These are phyloP conservation scores for Hura crepitans DNA, from an alignment of 441 rosid genomes.

Conservation along the genomic window DNA sequence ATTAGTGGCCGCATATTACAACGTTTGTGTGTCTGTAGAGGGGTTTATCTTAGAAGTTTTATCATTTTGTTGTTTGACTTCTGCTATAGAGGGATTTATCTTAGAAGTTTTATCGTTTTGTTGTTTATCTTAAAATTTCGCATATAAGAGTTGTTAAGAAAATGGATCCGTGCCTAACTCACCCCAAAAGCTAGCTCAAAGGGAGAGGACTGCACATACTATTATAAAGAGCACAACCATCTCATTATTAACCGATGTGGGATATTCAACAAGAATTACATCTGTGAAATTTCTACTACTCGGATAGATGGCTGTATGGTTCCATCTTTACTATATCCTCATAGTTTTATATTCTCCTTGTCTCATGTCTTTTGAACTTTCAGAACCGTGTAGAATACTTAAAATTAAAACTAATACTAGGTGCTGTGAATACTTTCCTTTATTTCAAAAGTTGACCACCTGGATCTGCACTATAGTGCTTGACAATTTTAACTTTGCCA, in stretches of 20 bases:
- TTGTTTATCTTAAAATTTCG: no score
- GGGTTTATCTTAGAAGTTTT: background rate
- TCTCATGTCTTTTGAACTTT: background rate
- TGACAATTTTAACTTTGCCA: background rate
- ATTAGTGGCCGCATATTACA: background rate
- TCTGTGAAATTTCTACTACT: background rate
- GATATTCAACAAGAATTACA: background rate
- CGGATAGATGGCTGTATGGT: background rate
- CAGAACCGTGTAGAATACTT: background rate
- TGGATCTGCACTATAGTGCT: slow-evolving; percentile 11
- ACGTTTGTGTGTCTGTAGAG: background rate
- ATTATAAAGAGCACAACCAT: no score
- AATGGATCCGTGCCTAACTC: no score
- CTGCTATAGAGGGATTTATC: no score
- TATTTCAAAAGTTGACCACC: slow-evolving; percentile 3
- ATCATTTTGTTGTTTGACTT: no score
- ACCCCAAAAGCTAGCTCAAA: no score
- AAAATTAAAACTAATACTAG: background rate
- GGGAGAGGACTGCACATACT: no score
- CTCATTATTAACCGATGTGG: no score
- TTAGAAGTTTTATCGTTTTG: no score
- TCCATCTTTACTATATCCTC: background rate
- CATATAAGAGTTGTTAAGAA: no score
- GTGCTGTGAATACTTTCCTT: background rate
- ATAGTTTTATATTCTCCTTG: background rate